Evolutionary conservation across 2,329 filamentous ascomycete genomes (phyloP).

Genomic region (Alternaria conjuncta): DNA sequence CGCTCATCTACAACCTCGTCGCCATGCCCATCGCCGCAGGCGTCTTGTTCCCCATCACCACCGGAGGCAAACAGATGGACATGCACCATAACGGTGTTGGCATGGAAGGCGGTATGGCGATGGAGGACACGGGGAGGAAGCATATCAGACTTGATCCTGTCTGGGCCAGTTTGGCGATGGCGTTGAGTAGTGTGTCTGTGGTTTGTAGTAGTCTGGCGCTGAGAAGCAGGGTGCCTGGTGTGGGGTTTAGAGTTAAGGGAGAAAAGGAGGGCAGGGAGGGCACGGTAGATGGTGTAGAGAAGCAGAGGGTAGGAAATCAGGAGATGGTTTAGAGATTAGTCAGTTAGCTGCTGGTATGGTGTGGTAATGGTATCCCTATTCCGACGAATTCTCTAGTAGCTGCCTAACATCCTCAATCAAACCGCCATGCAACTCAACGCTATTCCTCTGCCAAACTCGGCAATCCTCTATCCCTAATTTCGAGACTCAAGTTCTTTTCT

Average conservation of each 20-base stretch:
- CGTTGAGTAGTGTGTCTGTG: constrained; percentile 87
- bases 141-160: constrained; percentile 75
- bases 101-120: constrained; percentile 45
- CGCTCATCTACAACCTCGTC: constrained; percentile 78
- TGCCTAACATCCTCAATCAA: neutral
- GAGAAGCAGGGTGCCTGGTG: constrained; percentile 56
- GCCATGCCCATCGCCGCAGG: constrained; percentile 84
- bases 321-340: neutral
- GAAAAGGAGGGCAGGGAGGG: neutral
- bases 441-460: neutral
- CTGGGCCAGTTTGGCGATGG: constrained; percentile 93
- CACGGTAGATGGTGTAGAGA: neutral
- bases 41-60: constrained; percentile 70
- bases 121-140: constrained; percentile 48
- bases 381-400: neutral
- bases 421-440: neutral
- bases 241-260: constrained; percentile 50
- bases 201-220: constrained; percentile 80
- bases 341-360: neutral
- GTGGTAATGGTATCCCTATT: neutral
- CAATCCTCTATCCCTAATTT: neutral
- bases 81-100: constrained; percentile 41
- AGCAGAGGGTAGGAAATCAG: neutral
- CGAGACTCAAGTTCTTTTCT: neutral
- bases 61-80: constrained; percentile 55